phyloP scores from a whole-genome alignment of 2,329 filamentous ascomycete species.

The Orbilia javanica region DNA sequence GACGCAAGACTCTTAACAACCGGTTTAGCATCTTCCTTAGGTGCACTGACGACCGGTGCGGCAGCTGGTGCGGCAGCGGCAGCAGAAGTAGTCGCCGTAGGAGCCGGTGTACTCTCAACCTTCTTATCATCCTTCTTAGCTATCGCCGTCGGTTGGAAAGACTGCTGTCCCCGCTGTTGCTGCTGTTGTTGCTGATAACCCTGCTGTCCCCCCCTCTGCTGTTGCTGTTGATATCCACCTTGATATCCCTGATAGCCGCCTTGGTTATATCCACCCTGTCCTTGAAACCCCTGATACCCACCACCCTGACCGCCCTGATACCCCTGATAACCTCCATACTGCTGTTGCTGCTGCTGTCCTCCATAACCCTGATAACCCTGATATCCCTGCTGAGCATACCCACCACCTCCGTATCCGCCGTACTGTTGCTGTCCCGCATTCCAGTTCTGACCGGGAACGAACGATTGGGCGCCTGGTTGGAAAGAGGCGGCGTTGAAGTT shows the following conservation, averaged over 20 bases:
- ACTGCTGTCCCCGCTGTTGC: conserved; percentile 50
- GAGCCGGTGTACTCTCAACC: conserved; percentile 63
- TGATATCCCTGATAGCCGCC: conserved; percentile 66
- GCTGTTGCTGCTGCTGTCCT: conserved; percentile 66
- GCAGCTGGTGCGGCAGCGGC: neutral
- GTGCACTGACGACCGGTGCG: conserved; percentile 68
- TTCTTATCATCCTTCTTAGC: conserved; percentile 69
- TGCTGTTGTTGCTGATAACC: conserved; percentile 69
- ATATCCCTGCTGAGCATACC: conserved; percentile 69
- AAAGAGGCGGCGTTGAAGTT: conserved; percentile 69
- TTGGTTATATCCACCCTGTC: conserved; percentile 7
- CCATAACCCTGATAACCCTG: conserved; percentile 67
- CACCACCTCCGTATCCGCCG: conserved; percentile 67
- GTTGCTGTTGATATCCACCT: conserved; percentile 37
- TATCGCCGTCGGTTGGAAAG: conserved; percentile 71
- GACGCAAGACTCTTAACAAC: conserved; percentile 60
- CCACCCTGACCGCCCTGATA: conserved; percentile 63
- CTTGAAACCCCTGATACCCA: conserved; percentile 65
- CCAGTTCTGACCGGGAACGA: conserved; percentile 76
- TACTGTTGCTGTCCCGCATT: conserved; percentile 70
- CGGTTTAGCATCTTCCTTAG: conserved; percentile 66
- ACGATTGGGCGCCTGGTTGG: conserved; percentile 76
- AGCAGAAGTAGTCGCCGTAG: conserved; percentile 62
- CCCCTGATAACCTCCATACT: conserved; percentile 69
- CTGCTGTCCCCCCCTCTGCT: too few species aligned